Evolutionary conservation across 2,329 filamentous ascomycete species (phyloP), one percentile per base, ranked within the genome.

Genomic region (Dactylellina drechsleri): DNA sequence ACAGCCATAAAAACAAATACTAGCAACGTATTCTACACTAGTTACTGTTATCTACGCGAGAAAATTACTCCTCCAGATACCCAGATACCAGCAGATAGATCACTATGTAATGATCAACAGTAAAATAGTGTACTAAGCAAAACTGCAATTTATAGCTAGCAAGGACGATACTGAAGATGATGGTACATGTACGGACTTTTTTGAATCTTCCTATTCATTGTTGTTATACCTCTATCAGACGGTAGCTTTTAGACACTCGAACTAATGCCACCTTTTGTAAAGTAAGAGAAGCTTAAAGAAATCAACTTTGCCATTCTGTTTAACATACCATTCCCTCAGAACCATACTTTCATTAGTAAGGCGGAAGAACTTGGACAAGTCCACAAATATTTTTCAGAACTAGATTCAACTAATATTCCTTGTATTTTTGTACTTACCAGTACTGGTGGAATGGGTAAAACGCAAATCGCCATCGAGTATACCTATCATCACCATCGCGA

Each of bases 401-500:
- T 13, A 13, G 47, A 28, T 2, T 31, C 16, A 15, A 49, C 57
- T 1, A 23, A 60, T 36, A 31, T 13, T 5, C 57, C 57, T 7
- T 1, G 18, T 31, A 28, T 4, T 43, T 45, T 45, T 16, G 60
- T 4, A 23, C 2, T 23, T 4, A 4, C 4, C 5, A 47, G 60
- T 7, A 64, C 50, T 23, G 23, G 23, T 4, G 23, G 23, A 23
- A 23, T 23, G 23, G 23, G 23, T 23, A 23, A 23, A 4, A 78
- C 78, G 13, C 66, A 79, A 54, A 74, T 31, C 20, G 77, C 76
- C 16, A 60, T 59, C 5, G 72, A 79, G 66, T 80, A 77, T 53
- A 68, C 70, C 15, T 76, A 77, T 57, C 58, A 62, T 16, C 10
- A 75, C 18, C 58, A 68, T 12, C n/a, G 56, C 6, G 36, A 70